Evolutionary conservation across 2,329 filamentous ascomycete genomes (phyloP), one percentile per base, ranked within the genome.

Genomic region (Penicillium sp.): DNA sequence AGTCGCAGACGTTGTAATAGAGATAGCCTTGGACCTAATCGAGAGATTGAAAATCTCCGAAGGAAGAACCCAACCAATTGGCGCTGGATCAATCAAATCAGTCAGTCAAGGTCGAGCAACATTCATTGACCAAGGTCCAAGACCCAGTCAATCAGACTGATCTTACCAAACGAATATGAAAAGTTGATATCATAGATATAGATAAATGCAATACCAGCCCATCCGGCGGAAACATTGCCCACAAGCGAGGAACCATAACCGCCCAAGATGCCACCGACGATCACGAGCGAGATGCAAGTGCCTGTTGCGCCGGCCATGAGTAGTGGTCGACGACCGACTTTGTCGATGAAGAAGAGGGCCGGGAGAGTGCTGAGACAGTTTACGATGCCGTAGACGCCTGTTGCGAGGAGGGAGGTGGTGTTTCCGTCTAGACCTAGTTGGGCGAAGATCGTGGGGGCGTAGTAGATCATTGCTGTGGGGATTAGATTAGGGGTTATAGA

Each of bases 371-470:
- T 64, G 40, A 70, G 54, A 46, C 64, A 62, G 56, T 74, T 69
- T 52, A 69, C 63, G 27, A 73, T 71, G 11, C 72, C 67, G 18
- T 70, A 72, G 0, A 71, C 64, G 16, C 67, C 67, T 0, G 68
- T 66, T 34, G 65, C 64, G 18, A 71, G 62, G 49, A 69, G 65
- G 8, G 67, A 68, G 22, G 60, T 62, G 1, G 66, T 68, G 45
- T 69, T 68, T 3, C 66, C 63, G 31, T 63, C 54, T 0, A 77
- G 63, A 0, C 76, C 76, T 1, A 78, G 59, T 39, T 73, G 69
- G 0, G 50, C 57, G 54, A 77, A 77, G 13, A 77, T 75, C 1
- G 67, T 75, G 0, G 75, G 75, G 0, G 74, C 73, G 44, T 77
- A 77, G 60, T 76, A 77, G 16, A 77, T 76, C 41, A 77, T 66